These are phyloP conservation scores for Hemerocallis citrina DNA, from an alignment of 106 monocot species.

Conservation along the genomic window DNA sequence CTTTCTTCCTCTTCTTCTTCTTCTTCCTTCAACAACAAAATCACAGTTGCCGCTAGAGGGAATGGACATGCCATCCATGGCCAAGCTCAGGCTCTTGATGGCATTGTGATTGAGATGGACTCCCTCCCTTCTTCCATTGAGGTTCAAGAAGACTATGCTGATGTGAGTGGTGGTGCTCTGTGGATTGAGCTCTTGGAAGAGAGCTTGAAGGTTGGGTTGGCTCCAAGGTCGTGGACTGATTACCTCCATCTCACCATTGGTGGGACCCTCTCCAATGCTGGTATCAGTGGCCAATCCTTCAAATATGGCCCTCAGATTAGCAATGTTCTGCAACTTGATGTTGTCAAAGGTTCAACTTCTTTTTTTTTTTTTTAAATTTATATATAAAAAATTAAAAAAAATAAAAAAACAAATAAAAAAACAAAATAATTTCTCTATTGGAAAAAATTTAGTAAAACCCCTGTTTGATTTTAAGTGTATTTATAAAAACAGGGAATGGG, in stretches of 20 bases:
- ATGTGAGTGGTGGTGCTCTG: conserved; percentile 57
- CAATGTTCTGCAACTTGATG: conserved; percentile 76
- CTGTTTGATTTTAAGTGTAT: no score
- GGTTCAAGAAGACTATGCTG: conserved; percentile 49
- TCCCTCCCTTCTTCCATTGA: conserved; percentile 36
- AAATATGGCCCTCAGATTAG: conserved; percentile 81
- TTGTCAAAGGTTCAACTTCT: conserved; percentile 57
- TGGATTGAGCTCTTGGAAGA: conserved; percentile 69
- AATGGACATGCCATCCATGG: conserved; percentile 79
- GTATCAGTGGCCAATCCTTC: conserved; percentile 86
- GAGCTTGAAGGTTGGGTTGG: conserved; percentile 49
- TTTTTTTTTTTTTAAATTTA: no score
- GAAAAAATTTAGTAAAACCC: no score
- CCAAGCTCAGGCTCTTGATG: conserved; percentile 66
- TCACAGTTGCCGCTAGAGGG: conserved; percentile 67
- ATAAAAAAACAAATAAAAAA: not conserved
- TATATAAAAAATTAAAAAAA: no score
- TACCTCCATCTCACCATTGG: conserved; percentile 76
- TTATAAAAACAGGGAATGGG: conserved; percentile 31
- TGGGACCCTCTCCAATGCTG: conserved; percentile 81
- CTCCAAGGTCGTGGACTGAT: conserved; percentile 89
- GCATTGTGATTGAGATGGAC: conserved; percentile 82
- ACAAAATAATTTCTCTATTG: no score
- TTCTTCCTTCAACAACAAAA: conserved; percentile 33
- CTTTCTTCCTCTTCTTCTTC: no score